These are phyloP conservation scores for Celoporthe dispersa DNA, from an alignment of 2,329 filamentous ascomycete species.

Conservation along the genomic window DNA sequence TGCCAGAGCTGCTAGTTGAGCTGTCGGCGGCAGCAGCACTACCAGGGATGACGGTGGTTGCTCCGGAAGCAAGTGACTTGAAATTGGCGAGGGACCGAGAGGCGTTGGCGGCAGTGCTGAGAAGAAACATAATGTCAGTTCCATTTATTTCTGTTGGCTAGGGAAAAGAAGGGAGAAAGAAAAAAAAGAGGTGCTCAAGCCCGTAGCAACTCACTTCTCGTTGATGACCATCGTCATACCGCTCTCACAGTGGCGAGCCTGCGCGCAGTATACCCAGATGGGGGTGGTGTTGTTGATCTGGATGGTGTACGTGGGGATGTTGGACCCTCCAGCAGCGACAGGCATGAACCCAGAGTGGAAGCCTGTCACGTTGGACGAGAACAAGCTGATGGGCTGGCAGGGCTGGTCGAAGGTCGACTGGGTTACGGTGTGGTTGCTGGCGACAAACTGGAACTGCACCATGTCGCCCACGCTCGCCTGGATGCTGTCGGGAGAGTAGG, in stretches of 20 bases:
- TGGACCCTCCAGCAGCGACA: slow-evolving; percentile 56
- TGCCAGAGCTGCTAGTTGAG: slow-evolving; percentile 26
- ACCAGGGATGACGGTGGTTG: slow-evolving; percentile 40
- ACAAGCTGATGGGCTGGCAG: slow-evolving; percentile 62
- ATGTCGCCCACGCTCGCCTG: slow-evolving; percentile 65
- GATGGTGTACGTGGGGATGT: slow-evolving; percentile 72
- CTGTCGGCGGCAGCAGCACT: slow-evolving; percentile 29
- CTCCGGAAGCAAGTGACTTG: slow-evolving; percentile 44
- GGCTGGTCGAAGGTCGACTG: slow-evolving; percentile 76
- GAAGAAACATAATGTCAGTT: neutral
- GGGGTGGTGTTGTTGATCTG: slow-evolving; percentile 70
- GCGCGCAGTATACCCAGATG: slow-evolving; percentile 80
- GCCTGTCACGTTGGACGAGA: slow-evolving; percentile 57
- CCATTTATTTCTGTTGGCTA: neutral
- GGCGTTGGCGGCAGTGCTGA: slow-evolving; percentile 54
- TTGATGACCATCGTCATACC: slow-evolving; percentile 82
- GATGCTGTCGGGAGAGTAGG: slow-evolving; percentile 70
- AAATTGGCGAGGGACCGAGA: slow-evolving; percentile 56
- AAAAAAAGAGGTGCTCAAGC: neutral
- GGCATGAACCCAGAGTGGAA: slow-evolving; percentile 73
- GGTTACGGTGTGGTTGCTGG: slow-evolving; percentile 77
- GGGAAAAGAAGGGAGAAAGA: neutral
- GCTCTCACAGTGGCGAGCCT: slow-evolving; percentile 72
- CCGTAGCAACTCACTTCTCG: slow-evolving; percentile 59
- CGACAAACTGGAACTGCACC: slow-evolving; percentile 70